Evolutionary conservation across 2,329 filamentous ascomycete genomes (phyloP), one percentile per base, ranked within the genome.

Genomic region (Sporothrix pallida): DNA sequence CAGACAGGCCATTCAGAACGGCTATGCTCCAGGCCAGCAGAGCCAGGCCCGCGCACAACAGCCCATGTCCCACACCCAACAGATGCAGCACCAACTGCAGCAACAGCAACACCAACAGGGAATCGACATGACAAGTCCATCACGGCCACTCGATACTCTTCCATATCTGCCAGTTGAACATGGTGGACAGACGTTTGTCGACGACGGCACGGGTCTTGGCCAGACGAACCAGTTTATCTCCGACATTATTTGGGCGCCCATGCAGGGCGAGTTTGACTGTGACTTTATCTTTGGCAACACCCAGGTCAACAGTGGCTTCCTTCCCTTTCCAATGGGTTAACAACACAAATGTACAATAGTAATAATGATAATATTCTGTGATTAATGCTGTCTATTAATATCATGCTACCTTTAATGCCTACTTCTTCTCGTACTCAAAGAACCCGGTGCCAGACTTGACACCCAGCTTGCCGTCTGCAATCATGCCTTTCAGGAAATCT

Each of bases 271-370:
- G 20, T 71, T 71, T 71, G 70, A 71, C 44, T 62, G 56, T 42
- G 69, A 71, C 17, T 71, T 71, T 50, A 62, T 71, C 12, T 71
- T 71, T 23, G 54, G 69, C 37, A 71, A 31, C 69, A 71, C 54
- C 9, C 69, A 71, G 42, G 54, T 71, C 7, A 50, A 48, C 20
- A 37, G 42, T 8, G 70, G 70, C 1, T 62, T 50, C 13, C 17
- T 70, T 1, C 31, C 50, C 2, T 62, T 71, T n/a, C 15, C n/a
- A 31, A n/a, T 70, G 26, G 50, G 52, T 13, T 71, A 8, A 63
- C 17, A 3, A 26, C 23, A 26, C 23, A 26, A 26, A 26, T 58
- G 23, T 58, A 31, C 4, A 13, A 58, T 58, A 58, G 37, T 58
- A 2, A 13, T 48, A 8, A 13, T 13, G 46, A 13, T 4, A 48